Evolutionary conservation across 129 eudicot species (phyloP).

Genomic region (Artemisia argyi): DNA sequence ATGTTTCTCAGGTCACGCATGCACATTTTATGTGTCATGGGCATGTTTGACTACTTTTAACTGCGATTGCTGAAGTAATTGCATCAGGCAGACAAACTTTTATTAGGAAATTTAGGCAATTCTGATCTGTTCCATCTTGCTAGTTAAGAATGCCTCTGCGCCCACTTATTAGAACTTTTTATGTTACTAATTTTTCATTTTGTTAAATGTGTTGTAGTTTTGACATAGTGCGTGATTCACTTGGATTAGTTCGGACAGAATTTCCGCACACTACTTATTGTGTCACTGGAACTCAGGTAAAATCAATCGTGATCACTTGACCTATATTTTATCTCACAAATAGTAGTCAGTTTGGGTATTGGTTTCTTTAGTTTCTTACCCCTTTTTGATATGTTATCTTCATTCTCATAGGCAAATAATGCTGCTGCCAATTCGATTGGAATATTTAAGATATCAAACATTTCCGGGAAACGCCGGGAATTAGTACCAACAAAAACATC

Average conservation of each 20-base stretch:
- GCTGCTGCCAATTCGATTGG: constrained; percentile 73
- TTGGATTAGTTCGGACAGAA: constrained; percentile 86
- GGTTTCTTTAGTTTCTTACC: not conserved
- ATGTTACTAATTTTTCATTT: not conserved
- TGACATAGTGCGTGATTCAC: constrained; percentile 77
- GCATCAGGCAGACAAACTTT: not conserved
- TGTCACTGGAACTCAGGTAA: constrained; percentile 92
- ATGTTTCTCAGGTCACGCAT: not conserved
- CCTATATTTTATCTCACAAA: too few species aligned
- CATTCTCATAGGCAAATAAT: constrained; percentile 64
- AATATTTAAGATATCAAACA: constrained; percentile 76
- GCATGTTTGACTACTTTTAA: not conserved
- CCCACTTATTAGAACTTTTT: not conserved
- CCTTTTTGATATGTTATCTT: constrained; percentile 14
- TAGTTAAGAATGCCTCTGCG: not conserved
- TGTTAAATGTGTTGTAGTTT: constrained; percentile 51
- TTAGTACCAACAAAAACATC: constrained; percentile 56
- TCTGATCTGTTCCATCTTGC: not conserved
- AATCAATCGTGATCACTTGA: not conserved
- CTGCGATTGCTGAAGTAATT: not conserved
- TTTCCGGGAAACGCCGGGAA: constrained; percentile 79
- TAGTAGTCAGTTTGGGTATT: not conserved
- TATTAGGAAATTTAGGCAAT: not conserved
- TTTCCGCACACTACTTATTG: constrained; percentile 86
- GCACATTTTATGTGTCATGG: too few species aligned